Evolutionary conservation across 805 yeast species (phyloP).

Genomic region (Schwanniomyces sp.): DNA sequence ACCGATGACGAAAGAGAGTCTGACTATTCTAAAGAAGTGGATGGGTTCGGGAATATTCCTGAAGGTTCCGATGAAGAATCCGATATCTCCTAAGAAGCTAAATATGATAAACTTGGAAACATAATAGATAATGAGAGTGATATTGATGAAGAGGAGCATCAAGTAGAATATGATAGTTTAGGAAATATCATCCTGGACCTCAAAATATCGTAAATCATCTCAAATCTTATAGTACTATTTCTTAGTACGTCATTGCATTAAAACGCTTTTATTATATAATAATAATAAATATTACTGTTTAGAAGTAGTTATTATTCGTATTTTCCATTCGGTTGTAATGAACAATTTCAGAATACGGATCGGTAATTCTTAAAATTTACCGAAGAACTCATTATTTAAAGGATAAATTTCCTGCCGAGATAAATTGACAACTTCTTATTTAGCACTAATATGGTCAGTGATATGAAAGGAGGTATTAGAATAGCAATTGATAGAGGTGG

Average conservation of each 20-base stretch:
- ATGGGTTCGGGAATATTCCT: neutral
- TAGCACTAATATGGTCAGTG: neutral
- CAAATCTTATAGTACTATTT: neutral
- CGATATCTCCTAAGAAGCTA: conserved; percentile 2
- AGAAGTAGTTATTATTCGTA: too few relatives aligned
- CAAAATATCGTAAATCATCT: neutral
- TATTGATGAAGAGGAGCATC: conserved; percentile 8
- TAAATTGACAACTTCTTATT: neutral
- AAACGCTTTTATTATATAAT: neutral
- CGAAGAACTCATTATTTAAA: neutral
- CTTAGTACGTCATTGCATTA: neutral
- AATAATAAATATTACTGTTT: too few relatives aligned
- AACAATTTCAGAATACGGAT: too few relatives aligned
- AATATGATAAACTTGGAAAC: conserved; percentile 22
- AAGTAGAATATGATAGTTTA: conserved; percentile 16
- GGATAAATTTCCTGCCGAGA: neutral
- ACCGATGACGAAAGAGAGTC: conserved; percentile 4
- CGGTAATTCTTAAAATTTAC: too few relatives aligned
- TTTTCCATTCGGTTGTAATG: too few relatives aligned
- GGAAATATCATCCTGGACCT: conserved; percentile 15
- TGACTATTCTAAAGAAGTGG: neutral
- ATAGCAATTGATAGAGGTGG: conserved; percentile 28
- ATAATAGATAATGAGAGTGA: conserved; percentile 7
- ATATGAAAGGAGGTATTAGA: conserved; percentile 4
- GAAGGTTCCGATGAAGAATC: conserved; percentile 4